Percentiles rank a stretch among this genome's conserved stretches.
These are phyloP conservation scores for Cyathus striatus DNA, from an alignment of 768 basidiomycete species.

Conservation along the genomic window DNA sequence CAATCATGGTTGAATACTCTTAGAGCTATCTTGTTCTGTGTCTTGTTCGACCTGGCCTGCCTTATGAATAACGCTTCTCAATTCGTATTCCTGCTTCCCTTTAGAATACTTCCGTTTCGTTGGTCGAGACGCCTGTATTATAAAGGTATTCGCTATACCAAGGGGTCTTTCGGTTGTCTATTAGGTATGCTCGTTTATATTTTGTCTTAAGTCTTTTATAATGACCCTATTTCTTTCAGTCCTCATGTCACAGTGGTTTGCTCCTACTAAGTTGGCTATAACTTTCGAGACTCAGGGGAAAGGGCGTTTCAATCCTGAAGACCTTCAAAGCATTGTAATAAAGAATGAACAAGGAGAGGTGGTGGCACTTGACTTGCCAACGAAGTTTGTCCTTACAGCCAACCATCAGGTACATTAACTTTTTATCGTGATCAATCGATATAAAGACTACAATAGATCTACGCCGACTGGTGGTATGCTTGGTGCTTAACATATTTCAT, in stretches of 20 bases:
- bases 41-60: constrained; percentile 60
- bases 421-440: not conserved
- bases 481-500: constrained; percentile 81
- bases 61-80: constrained; percentile 71
- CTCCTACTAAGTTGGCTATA: constrained; percentile 66
- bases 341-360: constrained; percentile 54
- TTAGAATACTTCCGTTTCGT: constrained; percentile 59
- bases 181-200: constrained; percentile 45
- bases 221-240: constrained; percentile 34
- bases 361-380: constrained; percentile 62
- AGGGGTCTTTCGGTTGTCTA: constrained; percentile 75
- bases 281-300: constrained; percentile 70
- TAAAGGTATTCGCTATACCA: constrained; percentile 71
- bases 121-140: constrained; percentile 55
- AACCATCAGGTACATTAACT: constrained; percentile 77
- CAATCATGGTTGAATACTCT: constrained; percentile 48
- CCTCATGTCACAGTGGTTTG: constrained; percentile 77
- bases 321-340: constrained; percentile 52
- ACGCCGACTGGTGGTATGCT: constrained; percentile 84
- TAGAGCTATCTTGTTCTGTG: constrained; percentile 43
- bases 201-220: not conserved
- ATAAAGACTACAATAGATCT: constrained; percentile 39
- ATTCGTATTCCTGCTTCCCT: constrained; percentile 62
- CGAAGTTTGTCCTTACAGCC: constrained; percentile 77
- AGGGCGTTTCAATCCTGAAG: constrained; percentile 56